A percentile compares a stretch with the other conserved stretches of the same genome.
Conservation (phyloP, 495 filamentous ascomycete genomes). For the Neohortaea acidophila region DNA sequence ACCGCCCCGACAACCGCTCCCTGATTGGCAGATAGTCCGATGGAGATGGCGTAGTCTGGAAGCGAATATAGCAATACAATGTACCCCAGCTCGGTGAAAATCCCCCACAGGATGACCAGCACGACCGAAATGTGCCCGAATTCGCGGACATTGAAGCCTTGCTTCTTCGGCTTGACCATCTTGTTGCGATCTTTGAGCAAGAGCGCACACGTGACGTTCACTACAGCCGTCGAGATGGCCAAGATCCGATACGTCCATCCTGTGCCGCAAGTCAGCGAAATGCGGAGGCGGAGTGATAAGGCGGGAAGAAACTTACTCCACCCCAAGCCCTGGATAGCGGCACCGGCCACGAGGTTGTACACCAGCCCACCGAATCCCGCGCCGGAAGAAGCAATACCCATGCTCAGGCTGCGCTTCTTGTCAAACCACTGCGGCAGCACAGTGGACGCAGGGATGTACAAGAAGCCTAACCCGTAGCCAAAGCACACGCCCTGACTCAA, state of each 20-base stretch:
- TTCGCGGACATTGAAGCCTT: conserved; percentile 43
- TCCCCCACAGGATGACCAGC: conserved; percentile 49
- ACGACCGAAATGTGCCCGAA: conserved; percentile 29
- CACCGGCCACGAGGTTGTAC: conserved; percentile 35
- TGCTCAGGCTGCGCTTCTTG: conserved; percentile 50
- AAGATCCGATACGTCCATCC: conserved; percentile 53
- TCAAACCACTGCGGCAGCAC: conserved; percentile 66
- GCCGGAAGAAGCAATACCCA: conserved; percentile 53
- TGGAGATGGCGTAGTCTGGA: conserved; percentile 44
- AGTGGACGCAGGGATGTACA: conserved; percentile 52
- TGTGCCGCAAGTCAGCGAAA: too few relatives aligned
- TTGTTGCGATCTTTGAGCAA: conserved; percentile 52
- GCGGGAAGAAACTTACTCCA: too few relatives aligned
- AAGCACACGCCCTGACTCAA: conserved; percentile 63
- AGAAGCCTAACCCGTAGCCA: conserved; percentile 57
- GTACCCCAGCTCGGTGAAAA: conserved; percentile 55
- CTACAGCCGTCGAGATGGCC: conserved; percentile 40
- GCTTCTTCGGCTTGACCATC: conserved; percentile 17
- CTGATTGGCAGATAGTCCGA: conserved; percentile 49
- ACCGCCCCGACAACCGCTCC: conserved; percentile 54
- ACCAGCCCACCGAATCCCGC: conserved; percentile 56
- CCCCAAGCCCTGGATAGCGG: conserved; percentile 43
- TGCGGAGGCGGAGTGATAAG: too few relatives aligned
- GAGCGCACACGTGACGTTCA: conserved; percentile 40
- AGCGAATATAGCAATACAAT: conserved; percentile 54